Evolutionary conservation across 2,329 filamentous ascomycete genomes (phyloP).

Genomic region (Xylaria sp.): DNA sequence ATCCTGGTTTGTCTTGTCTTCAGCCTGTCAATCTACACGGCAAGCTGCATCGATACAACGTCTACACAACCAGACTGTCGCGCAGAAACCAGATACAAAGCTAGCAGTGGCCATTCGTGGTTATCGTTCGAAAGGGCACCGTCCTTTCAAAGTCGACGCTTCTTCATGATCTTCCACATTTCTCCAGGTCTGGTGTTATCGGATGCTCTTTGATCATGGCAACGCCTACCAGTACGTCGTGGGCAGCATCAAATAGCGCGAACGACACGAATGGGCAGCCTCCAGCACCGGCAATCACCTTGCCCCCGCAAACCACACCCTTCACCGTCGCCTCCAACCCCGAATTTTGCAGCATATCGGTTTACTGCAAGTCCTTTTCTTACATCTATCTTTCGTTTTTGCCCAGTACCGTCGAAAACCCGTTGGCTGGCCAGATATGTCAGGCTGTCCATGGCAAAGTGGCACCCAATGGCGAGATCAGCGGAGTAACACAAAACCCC

Average conservation of each 20-base stretch:
- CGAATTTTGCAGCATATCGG: neutral
- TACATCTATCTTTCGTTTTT: neutral
- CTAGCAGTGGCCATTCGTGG: neutral
- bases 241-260: neutral
- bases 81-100: neutral
- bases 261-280: neutral
- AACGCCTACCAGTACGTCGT: neutral
- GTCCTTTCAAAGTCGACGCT: neutral
- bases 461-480: neutral
- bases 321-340: neutral
- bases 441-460: neutral
- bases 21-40: neutral
- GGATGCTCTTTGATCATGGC: neutral
- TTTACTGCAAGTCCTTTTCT: neutral
- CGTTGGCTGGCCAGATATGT: neutral
- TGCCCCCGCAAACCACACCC: constrained; percentile 1
- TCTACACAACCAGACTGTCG: neutral
- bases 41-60: neutral
- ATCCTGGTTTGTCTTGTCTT: neutral
- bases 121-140: neutral
- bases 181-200: neutral
- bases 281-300: neutral
- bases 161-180: neutral
- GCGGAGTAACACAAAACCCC: neutral
- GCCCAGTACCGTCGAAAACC: neutral